A percentile compares a stretch with the other conserved stretches of the same genome.
Conservation (phyloP, 2,329 filamentous ascomycete genomes). For the Cytospora mali region DNA sequence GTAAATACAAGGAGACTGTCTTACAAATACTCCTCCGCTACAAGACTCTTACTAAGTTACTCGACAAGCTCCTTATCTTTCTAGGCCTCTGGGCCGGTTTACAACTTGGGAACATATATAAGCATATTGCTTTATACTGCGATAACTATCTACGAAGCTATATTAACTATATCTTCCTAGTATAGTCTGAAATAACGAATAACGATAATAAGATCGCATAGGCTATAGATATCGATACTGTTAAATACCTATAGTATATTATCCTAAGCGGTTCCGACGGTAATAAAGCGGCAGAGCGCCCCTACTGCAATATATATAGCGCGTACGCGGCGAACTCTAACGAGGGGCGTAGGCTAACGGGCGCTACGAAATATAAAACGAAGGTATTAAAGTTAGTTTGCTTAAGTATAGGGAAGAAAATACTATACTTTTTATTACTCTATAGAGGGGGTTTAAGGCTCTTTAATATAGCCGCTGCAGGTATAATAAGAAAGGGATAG, state of each 20-base stretch:
- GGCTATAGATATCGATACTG: neutral
- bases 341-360: no score
- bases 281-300: no score
- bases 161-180: neutral
- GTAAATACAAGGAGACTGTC: neutral
- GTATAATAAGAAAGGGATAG: no score
- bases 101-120: neutral
- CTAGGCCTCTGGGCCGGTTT: neutral
- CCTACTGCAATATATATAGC: no score
- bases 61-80: neutral
- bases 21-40: neutral
- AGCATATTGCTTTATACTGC: neutral
- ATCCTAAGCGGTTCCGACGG: neutral
- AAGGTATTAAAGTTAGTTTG: no score
- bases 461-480: no score
- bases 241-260: neutral
- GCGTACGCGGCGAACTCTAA: no score
- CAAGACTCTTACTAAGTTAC: neutral
- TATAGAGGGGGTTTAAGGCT: no score
- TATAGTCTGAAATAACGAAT: neutral
- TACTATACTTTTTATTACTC: no score
- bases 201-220: neutral
- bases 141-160: neutral
- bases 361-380: no score
- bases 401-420: no score